Percentiles rank a stretch among this genome's conserved stretches.
These are phyloP conservation scores for Gossypium lobatum DNA, from an alignment of 441 rosid genomes.

Conservation along the genomic window DNA sequence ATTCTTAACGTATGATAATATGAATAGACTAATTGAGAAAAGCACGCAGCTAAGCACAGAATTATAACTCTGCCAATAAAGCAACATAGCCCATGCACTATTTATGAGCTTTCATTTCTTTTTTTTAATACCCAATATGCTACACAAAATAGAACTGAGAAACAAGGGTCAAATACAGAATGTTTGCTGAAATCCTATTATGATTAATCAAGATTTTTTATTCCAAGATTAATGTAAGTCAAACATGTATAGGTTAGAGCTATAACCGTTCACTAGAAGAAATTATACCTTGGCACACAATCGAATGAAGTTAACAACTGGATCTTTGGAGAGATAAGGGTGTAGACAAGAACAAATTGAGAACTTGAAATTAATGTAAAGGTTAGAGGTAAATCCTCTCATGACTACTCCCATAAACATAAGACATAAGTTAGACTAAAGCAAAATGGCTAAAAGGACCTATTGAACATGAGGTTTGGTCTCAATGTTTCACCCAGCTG, in stretches of 20 bases:
- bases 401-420: not conserved
- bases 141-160: not conserved
- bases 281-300: not conserved
- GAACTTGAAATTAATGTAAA: not conserved
- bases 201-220: not conserved
- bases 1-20: not conserved
- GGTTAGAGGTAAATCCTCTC: not conserved
- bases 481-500: not conserved
- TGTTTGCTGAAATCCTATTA: not conserved
- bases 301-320: not conserved
- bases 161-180: not conserved
- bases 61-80: not conserved
- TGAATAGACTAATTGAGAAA: not conserved
- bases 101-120: not conserved
- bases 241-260: not conserved
- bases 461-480: not conserved
- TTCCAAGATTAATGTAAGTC: not conserved
- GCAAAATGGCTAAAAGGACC: not conserved
- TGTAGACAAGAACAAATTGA: not conserved
- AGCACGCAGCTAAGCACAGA: not conserved
- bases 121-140: not conserved
- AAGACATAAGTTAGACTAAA: not conserved
- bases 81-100: not conserved
- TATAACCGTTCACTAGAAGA: not conserved
- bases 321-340: not conserved